phyloP scores from a whole-genome alignment of 257 asterid genomes.

The Fraxinus anomala region DNA sequence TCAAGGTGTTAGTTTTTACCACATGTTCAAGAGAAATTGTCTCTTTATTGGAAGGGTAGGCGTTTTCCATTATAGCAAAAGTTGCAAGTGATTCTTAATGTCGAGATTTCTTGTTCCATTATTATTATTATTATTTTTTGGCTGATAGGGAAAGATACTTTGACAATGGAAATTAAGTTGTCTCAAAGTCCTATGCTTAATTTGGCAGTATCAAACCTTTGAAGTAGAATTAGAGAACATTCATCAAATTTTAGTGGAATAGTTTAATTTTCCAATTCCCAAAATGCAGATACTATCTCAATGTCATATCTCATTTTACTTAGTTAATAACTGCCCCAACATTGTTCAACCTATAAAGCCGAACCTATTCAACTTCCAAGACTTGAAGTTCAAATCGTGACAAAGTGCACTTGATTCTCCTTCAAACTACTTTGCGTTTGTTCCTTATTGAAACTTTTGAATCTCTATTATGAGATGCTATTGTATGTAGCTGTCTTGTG shows the following conservation, averaged over 20 bases:
- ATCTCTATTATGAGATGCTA: slow-evolving; percentile 7
- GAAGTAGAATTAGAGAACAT: neutral
- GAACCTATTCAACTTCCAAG: neutral
- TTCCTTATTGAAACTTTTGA: neutral
- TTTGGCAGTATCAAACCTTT: slow-evolving; percentile 18
- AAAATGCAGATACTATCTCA: neutral
- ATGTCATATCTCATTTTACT: neutral
- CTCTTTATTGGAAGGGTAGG: slow-evolving; percentile 5
- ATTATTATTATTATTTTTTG: neutral
- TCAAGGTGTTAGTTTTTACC: neutral
- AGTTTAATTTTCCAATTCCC: neutral
- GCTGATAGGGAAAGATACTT: neutral
- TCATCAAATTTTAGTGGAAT: neutral
- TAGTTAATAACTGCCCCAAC: neutral
- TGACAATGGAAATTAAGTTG: neutral
- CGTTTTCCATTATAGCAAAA: slow-evolving; percentile 11
- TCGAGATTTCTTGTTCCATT: slow-evolving; percentile 4
- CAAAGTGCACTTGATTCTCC: neutral
- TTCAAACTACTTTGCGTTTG: neutral
- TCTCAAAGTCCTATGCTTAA: neutral
- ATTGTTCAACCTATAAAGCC: neutral
- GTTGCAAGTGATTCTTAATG: neutral
- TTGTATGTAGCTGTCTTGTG: neutral
- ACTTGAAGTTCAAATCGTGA: neutral
- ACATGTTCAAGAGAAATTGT: neutral